Evolutionary conservation across 495 filamentous ascomycete genomes (phyloP).

Genomic region (Jackrogersella minutella): DNA sequence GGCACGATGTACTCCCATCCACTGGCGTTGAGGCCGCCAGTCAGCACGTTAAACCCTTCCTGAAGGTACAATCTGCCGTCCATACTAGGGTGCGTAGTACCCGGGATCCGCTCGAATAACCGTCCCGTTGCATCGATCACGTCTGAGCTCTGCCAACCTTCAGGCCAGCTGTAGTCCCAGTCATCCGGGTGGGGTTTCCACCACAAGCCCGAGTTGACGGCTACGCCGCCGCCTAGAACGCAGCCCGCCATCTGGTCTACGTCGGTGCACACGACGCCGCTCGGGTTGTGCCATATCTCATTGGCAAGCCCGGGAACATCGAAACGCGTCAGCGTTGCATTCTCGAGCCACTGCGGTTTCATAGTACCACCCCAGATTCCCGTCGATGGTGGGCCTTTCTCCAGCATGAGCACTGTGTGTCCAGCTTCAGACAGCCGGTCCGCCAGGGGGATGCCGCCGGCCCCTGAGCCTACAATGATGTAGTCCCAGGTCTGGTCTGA

Average conservation of each 20-base stretch:
- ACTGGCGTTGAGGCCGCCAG: constrained; percentile 56
- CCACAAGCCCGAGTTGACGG: constrained; percentile 65
- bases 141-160: constrained; percentile 69
- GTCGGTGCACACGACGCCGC: constrained; percentile 65
- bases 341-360: constrained; percentile 65
- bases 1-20: constrained; percentile 67
- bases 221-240: constrained; percentile 71
- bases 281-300: constrained; percentile 62
- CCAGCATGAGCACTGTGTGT: constrained; percentile 63
- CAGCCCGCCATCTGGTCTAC: constrained; percentile 71
- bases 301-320: constrained; percentile 75
- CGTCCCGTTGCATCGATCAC: constrained; percentile 62
- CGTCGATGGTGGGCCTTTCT: constrained; percentile 63
- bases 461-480: constrained; percentile 65
- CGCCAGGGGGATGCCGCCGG: constrained; percentile 64
- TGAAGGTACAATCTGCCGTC: constrained; percentile 71
- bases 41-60: constrained; percentile 62
- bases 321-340: constrained; percentile 68
- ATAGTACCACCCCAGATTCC: constrained; percentile 57
- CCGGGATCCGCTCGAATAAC: constrained; percentile 67
- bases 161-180: constrained; percentile 70
- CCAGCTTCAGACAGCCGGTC: constrained; percentile 64
- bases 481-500: constrained; percentile 61
- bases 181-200: constrained; percentile 55
- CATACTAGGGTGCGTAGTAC: constrained; percentile 66